phyloP scores from a whole-genome alignment of 2,329 filamentous ascomycete genomes.

The Penicillium sp. region DNA sequence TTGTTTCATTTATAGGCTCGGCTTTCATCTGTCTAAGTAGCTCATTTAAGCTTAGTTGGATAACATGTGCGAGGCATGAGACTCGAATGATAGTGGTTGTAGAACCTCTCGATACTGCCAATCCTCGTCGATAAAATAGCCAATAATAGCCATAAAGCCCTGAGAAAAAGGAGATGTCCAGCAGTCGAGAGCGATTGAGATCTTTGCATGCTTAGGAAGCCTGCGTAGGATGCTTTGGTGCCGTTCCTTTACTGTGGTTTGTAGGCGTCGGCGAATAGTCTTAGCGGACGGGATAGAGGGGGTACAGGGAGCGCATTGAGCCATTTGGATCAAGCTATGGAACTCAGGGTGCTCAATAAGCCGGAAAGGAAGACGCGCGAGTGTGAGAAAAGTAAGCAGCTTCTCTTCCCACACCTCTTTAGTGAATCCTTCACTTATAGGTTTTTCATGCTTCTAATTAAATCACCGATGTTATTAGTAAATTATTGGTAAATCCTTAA shows the following conservation, averaged over 20 bases:
- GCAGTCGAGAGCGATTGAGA: slow-evolving; percentile 7
- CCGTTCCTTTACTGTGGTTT: neutral
- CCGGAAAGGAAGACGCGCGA: slow-evolving; percentile 1
- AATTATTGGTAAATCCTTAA: neutral
- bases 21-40: too few relatives aligned
- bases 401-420: slow-evolving; percentile 1
- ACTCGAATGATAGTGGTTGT: too few relatives aligned
- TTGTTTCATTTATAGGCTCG: too few relatives aligned
- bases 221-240: neutral
- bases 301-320: neutral
- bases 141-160: too few relatives aligned
- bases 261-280: neutral
- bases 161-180: neutral
- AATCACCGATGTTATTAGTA: too few relatives aligned
- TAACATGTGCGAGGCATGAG: too few relatives aligned
- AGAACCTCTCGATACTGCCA: too few relatives aligned
- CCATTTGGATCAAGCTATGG: slow-evolving; percentile 3
- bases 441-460: neutral
- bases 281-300: slow-evolving; percentile 3
- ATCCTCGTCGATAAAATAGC: too few relatives aligned
- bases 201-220: neutral
- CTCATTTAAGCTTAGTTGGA: too few relatives aligned
- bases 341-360: slow-evolving; percentile 10
- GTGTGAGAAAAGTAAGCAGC: slow-evolving; percentile 1
- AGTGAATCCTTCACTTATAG: neutral